Base-by-base conservation (phyloP, 495 filamentous ascomycete genomes). In the Aspergillus panamensis region DNA sequence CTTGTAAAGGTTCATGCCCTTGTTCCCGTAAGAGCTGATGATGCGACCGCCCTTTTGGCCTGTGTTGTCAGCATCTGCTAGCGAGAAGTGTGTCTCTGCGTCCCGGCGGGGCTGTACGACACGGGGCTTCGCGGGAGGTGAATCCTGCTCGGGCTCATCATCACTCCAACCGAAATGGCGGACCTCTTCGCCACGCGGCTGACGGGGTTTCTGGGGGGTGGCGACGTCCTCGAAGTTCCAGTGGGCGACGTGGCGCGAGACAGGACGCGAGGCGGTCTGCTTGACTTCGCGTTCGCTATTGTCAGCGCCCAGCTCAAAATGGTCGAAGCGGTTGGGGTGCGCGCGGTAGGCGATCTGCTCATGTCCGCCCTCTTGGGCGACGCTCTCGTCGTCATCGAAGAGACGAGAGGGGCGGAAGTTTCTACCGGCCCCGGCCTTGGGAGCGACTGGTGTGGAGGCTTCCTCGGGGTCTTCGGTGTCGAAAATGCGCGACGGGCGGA, bases 171-270 rank as follows among this genome's bases (percentile, higher is more conserved):
- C 84, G 60, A 88, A 96, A 65, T 92, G 85, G 37, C 85, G 81
- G 16, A 84, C 73, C 55, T 85, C 78, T 47, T 84, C 81, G 29
- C 77, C 65, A 21, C 73, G 76, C 16, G 66, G 21, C 39, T 68
- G 77, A 55, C 81, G 77, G 10, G 77, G 73, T 73, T 95, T 96
- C 60, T 86, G 78, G 0, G 94, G 92, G 4, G 92, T 93, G 17
- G 73, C 72, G 64, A 93, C 93, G 69, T 95, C 91, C 44, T 89
- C 87, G 71, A 96, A 96, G 44, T 84, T 84, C 91, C 92, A 96
- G 51, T 87, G 82, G 42, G 81, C 81, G 29, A 72, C 72, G 66
- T 89, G 82, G 72, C 88, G 91, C 44, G 80, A 78, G 65, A 81
- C 81, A 25, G 74, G 72, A 3, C 73, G 74, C 10, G 69, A 53